Conservation (phyloP, 495 filamentous ascomycete genomes). For the Penicillium simplicissimum region DNA sequence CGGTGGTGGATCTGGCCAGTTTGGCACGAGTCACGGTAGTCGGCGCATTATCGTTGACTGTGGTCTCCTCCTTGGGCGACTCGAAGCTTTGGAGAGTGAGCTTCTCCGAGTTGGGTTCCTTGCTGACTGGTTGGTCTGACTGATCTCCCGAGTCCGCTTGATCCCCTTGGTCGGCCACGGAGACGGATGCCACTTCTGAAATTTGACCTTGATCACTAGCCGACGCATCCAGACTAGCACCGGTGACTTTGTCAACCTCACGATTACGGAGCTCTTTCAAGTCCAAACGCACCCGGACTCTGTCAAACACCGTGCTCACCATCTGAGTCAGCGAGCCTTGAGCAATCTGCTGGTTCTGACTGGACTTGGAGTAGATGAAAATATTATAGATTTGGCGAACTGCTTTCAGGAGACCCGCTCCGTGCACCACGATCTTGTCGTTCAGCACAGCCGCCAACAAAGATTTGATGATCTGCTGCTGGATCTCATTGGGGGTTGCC, state of each 20-base stretch:
- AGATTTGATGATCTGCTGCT: slow-evolving; percentile 97
- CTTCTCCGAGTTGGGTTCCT: slow-evolving; percentile 66
- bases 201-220: slow-evolving; percentile 46
- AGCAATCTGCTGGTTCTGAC: slow-evolving; percentile 90
- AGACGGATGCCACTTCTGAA: slow-evolving; percentile 51
- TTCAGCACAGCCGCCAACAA: slow-evolving; percentile 93
- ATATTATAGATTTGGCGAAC: slow-evolving; percentile 98
- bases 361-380: slow-evolving; percentile 89
- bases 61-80: slow-evolving; percentile 89
- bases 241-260: slow-evolving; percentile 37
- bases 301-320: slow-evolving; percentile 96
- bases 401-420: slow-evolving; percentile 95
- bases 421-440: slow-evolving; percentile 97
- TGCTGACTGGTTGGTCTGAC: slow-evolving; percentile 56
- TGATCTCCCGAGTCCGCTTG: slow-evolving; percentile 19
- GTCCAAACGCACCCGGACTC: slow-evolving; percentile 82
- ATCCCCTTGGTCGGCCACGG: slow-evolving; percentile 34
- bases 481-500: slow-evolving; percentile 82
- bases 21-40: slow-evolving; percentile 89
- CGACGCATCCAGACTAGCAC: slow-evolving; percentile 22
- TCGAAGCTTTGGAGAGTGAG: slow-evolving; percentile 96
- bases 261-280: slow-evolving; percentile 74
- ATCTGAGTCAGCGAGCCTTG: slow-evolving; percentile 97
- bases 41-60: slow-evolving; percentile 83
- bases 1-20: slow-evolving; percentile 47